Conservation (phyloP, 371 early-diverging fungal genomes). For the Catenaria anguillulae region DNA sequence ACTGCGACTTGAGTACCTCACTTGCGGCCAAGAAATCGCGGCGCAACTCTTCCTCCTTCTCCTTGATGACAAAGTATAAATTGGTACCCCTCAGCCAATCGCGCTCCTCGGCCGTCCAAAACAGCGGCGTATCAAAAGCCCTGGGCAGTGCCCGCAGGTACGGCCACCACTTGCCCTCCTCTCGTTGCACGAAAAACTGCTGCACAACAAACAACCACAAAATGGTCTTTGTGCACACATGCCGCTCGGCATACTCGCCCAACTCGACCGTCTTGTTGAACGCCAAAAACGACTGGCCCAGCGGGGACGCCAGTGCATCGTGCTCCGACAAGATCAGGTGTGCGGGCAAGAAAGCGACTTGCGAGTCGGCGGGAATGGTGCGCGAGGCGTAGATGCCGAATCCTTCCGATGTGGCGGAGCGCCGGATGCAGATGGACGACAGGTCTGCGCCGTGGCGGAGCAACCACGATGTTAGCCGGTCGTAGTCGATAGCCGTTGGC, state of each 20-base stretch:
- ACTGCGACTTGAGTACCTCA: background rate
- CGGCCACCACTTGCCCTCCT: background rate
- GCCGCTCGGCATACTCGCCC: background rate
- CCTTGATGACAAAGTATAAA: background rate
- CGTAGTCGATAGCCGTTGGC: background rate
- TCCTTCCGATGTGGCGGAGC: background rate
- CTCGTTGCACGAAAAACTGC: background rate
- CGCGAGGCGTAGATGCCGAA: background rate
- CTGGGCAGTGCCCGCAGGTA: slow-evolving; percentile 2
- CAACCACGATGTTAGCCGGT: background rate
- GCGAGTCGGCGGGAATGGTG: background rate
- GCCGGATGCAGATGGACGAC: background rate
- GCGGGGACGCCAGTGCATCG: background rate
- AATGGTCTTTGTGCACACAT: slow-evolving; percentile 3
- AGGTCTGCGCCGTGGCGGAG: background rate
- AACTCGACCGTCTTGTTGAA: background rate
- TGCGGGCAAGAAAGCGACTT: background rate
- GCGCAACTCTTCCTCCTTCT: background rate
- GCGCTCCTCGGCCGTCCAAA: background rate
- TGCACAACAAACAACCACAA: slow-evolving; percentile 1
- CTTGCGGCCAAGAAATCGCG: background rate
- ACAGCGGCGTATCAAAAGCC: background rate
- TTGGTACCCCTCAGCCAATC: background rate
- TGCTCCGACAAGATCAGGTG: slow-evolving; percentile 3
- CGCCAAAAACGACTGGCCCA: background rate